phyloP scores from a whole-genome alignment of 495 filamentous ascomycete species.

The Talaromyces trachyspermus region DNA sequence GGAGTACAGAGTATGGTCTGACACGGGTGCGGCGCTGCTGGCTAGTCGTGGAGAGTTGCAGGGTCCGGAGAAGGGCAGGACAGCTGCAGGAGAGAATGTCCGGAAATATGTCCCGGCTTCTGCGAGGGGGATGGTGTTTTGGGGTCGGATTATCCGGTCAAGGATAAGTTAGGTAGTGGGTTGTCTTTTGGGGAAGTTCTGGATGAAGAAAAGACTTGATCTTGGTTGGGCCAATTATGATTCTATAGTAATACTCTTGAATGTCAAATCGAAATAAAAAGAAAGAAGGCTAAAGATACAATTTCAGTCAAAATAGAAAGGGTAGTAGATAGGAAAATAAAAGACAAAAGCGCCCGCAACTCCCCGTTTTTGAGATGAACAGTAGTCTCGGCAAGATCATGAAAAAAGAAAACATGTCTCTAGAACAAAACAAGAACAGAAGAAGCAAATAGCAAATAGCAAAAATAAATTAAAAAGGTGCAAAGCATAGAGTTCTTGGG shows the following conservation, averaged over 20 bases:
- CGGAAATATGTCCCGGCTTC: neutral
- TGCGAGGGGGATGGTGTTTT: slow-evolving; percentile 7
- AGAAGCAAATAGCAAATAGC: neutral
- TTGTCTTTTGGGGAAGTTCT: slow-evolving; percentile 20
- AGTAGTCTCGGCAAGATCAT: slow-evolving; percentile 5
- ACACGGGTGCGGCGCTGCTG: slow-evolving; percentile 57
- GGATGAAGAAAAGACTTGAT: slow-evolving; percentile 9
- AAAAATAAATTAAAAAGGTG: slow-evolving; percentile 15
- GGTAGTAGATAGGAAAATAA: neutral
- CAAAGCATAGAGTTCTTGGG: too few species aligned
- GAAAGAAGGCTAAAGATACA: neutral
- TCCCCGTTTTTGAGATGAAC: slow-evolving; percentile 8
- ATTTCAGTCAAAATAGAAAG: neutral
- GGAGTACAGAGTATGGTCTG: slow-evolving; percentile 56
- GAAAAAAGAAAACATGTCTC: neutral
- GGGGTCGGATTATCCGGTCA: slow-evolving; percentile 3
- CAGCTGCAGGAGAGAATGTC: neutral
- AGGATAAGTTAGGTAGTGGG: slow-evolving; percentile 14
- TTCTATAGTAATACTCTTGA: neutral
- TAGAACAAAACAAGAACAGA: neutral
- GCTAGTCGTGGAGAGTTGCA: slow-evolving; percentile 41
- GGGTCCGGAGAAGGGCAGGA: slow-evolving; percentile 5
- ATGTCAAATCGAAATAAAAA: neutral
- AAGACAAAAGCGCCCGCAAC: slow-evolving; percentile 3
- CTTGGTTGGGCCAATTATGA: neutral